Base-by-base conservation (phyloP, 1,284 basidiomycete species). In the Malassezia slooffiae region DNA sequence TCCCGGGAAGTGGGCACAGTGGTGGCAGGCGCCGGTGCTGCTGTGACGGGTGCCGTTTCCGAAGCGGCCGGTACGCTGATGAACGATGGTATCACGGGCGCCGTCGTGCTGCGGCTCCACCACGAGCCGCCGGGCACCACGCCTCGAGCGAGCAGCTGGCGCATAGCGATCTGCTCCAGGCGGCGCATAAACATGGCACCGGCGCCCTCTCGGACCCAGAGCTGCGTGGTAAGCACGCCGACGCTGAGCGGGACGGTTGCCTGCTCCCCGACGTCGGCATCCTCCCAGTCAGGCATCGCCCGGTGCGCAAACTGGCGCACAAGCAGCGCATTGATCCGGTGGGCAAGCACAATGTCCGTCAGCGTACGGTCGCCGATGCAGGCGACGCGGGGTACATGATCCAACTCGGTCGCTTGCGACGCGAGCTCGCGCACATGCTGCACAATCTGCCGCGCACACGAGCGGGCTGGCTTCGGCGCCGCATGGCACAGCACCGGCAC, bases 261-360 rank as follows among this genome's bases (percentile, higher is more conserved):
- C 30, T 8, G 24, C 24, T 6, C n/a, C n/a, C 27, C 9, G 27
- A 10, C 19, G n/a, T 4, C 17, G 12, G 5, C 27, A 10, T n/a
- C 27, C 21, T 10, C 20, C 2, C 36, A 38, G 24, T 6, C 13
- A 20, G 13, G 36, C 36, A 5, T 10, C 16, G 15, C 10, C 37
- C 5, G 29, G n/a, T n/a, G n/a, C n/a, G n/a, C n/a, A n/a, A n/a
- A n/a, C n/a, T n/a, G n/a, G n/a, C n/a, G n/a, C n/a, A 27, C 23
- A n/a, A 24, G 38, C 24, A 27, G 29, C 8, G 24, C 33, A 36
- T 32, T 36, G 19, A 77, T 70, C 2, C 86, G 80, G 54, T 83
- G 82, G 5, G 87, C 83, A 62, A 95, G 75, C 33, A 93, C 77
- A 15, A 90, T 74, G 69, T 96, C 90, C 0, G 90, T 96, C 61